These are phyloP conservation scores for Botrytis fragariae DNA, from an alignment of 2,329 filamentous ascomycete genomes.

Conservation along the genomic window DNA sequence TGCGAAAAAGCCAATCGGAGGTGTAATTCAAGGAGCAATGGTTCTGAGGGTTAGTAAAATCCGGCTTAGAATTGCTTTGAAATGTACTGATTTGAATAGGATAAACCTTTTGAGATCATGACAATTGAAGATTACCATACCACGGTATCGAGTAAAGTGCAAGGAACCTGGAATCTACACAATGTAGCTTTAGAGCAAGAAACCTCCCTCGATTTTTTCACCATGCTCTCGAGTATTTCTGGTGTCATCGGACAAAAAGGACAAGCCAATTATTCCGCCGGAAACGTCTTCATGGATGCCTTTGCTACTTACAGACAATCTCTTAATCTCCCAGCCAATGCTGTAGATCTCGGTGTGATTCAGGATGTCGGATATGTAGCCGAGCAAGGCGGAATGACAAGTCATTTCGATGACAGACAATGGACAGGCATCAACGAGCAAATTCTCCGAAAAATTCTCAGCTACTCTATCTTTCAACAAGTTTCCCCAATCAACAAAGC, in stretches of 20 bases:
- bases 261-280: constrained; percentile 50
- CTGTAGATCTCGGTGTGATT: background rate
- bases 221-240: constrained; percentile 41
- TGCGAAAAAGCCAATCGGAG: constrained; percentile 23
- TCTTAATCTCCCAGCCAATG: background rate
- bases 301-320: constrained; percentile 1
- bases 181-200: constrained; percentile 27
- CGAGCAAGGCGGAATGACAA: background rate
- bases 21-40: constrained; percentile 40
- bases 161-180: constrained; percentile 32
- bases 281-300: constrained; percentile 47
- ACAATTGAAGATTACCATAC: constrained; percentile 23
- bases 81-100: background rate
- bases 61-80: background rate
- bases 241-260: constrained; percentile 39
- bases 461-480: constrained; percentile 10
- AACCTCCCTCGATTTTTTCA: constrained; percentile 42
- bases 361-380: constrained; percentile 40
- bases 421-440: constrained; percentile 4
- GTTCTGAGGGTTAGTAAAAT: constrained; percentile 30
- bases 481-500: background rate
- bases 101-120: constrained; percentile 22
- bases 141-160: constrained; percentile 22
- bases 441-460: background rate
- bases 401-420: background rate